Evolutionary conservation across 495 filamentous ascomycete genomes (phyloP).

Genomic region (Penicillium silybi): DNA sequence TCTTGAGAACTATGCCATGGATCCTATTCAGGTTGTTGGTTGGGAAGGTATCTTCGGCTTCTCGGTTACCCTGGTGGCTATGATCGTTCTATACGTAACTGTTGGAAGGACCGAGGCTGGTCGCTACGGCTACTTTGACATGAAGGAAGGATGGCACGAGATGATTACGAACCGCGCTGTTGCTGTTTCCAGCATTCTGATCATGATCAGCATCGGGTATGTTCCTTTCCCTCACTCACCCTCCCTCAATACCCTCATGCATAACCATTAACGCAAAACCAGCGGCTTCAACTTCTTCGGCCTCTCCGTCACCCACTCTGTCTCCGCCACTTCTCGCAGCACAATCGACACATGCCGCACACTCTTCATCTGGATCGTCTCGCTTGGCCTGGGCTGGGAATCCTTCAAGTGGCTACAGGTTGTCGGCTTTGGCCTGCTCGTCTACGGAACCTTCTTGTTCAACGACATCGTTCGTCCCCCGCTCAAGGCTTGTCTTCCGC

Average conservation of each 20-base stretch:
- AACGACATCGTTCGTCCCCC: slow-evolving; percentile 89
- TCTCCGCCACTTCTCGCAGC: slow-evolving; percentile 86
- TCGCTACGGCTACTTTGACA: slow-evolving; percentile 81
- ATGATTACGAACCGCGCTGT: slow-evolving; percentile 66
- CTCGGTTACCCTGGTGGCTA: slow-evolving; percentile 69
- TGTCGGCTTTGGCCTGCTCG: slow-evolving; percentile 77
- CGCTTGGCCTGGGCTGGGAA: slow-evolving; percentile 91
- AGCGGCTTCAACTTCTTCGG: slow-evolving; percentile 99
- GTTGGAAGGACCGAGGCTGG: slow-evolving; percentile 73
- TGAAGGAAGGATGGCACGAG: slow-evolving; percentile 76
- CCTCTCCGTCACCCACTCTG: slow-evolving; percentile 79
- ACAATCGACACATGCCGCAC: slow-evolving; percentile 98
- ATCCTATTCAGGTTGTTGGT: slow-evolving; percentile 86
- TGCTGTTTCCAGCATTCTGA: slow-evolving; percentile 70
- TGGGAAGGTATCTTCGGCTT: slow-evolving; percentile 97
- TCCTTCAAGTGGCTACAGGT: slow-evolving; percentile 98
- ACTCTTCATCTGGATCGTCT: slow-evolving; percentile 97
- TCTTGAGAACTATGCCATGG: slow-evolving; percentile 81
- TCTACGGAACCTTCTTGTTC: slow-evolving; percentile 96
- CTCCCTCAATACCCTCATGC: background rate
- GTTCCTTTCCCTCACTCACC: slow-evolving; percentile 19
- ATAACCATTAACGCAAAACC: slow-evolving; percentile 3
- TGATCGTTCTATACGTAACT: slow-evolving; percentile 72
- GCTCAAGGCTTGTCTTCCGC: slow-evolving; percentile 54
- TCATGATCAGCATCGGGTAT: slow-evolving; percentile 96